These are phyloP conservation scores for Obelidium mucronatum DNA, from an alignment of 192 early-diverging fungal genomes.

Conservation along the genomic window DNA sequence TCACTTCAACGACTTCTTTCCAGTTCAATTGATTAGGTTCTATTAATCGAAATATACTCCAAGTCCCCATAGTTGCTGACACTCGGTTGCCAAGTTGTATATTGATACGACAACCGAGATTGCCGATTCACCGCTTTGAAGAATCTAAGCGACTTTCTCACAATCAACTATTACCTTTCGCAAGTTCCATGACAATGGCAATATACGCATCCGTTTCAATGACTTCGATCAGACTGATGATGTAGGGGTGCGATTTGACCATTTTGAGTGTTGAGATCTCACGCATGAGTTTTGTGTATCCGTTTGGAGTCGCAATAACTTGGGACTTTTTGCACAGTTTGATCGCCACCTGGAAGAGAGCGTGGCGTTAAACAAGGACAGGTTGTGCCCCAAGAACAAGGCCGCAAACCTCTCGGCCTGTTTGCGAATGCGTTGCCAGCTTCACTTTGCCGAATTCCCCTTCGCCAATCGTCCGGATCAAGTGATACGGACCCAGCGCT, in stretches of 20 bases:
- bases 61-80: too few species aligned
- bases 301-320: slow-evolving; percentile 75
- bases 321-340: slow-evolving; percentile 93
- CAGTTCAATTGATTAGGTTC: too few species aligned
- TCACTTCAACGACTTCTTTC: too few species aligned
- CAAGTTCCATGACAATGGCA: slow-evolving; percentile 94
- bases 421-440: slow-evolving; percentile 52
- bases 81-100: too few species aligned
- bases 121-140: too few species aligned
- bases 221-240: slow-evolving; percentile 93
- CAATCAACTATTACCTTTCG: slow-evolving; percentile 4
- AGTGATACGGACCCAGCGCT: slow-evolving; percentile 57
- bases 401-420: slow-evolving; percentile 39
- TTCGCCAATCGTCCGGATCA: slow-evolving; percentile 58
- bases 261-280: slow-evolving; percentile 95
- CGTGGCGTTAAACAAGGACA: neutral
- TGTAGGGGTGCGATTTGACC: slow-evolving; percentile 75
- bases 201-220: slow-evolving; percentile 98
- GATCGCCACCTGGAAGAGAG: slow-evolving; percentile 76
- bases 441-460: slow-evolving; percentile 72
- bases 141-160: too few species aligned
- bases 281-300: slow-evolving; percentile 90
- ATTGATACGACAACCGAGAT: too few species aligned
- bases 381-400: neutral
- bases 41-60: too few species aligned